Conservation (phyloP, 2,329 filamentous ascomycete species). For the Aspergillus hortae region DNA sequence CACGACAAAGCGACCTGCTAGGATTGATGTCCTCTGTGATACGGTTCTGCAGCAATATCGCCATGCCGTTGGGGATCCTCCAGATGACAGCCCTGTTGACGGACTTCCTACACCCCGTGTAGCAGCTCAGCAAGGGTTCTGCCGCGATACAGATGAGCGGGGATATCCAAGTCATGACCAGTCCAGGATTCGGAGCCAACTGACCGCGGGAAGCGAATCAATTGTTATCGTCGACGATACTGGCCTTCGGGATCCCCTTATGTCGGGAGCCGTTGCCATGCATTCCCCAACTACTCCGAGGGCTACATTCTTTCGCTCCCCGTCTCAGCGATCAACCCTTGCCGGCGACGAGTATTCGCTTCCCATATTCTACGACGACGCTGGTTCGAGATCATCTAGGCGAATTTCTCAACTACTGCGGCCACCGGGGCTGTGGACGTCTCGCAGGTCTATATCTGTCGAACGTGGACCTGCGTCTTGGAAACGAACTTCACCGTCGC, state of each 20-base stretch:
- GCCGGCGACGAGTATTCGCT: conserved; percentile 25
- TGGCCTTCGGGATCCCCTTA: conserved; percentile 35
- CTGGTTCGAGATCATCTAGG: conserved; percentile 8
- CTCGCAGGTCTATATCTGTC: conserved; percentile 26
- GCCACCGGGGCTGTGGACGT: conserved; percentile 14
- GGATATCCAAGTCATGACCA: conserved; percentile 7
- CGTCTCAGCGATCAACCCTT: conserved; percentile 20
- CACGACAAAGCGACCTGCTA: conserved; percentile 50
- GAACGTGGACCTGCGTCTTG: conserved; percentile 21
- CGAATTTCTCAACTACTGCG: conserved; percentile 14
- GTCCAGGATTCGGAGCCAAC: conserved; percentile 47
- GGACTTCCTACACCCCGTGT: conserved; percentile 1
- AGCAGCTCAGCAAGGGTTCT: conserved; percentile 4
- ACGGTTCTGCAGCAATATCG: conserved; percentile 76
- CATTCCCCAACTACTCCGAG: conserved; percentile 10
- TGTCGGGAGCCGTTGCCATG: conserved; percentile 34
- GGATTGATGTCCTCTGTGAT: conserved; percentile 80
- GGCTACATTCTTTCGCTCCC: conserved; percentile 15
- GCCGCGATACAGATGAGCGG: background rate
- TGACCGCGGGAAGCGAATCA: conserved; percentile 81
- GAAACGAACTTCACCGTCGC: conserved; percentile 29
- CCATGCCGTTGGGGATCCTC: conserved; percentile 54
- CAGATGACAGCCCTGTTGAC: conserved; percentile 7
- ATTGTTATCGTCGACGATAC: conserved; percentile 80
- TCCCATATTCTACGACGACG: conserved; percentile 28